Conservation (phyloP, 1,284 basidiomycete species). For the Cutaneotrichosporon cavernicola region DNA sequence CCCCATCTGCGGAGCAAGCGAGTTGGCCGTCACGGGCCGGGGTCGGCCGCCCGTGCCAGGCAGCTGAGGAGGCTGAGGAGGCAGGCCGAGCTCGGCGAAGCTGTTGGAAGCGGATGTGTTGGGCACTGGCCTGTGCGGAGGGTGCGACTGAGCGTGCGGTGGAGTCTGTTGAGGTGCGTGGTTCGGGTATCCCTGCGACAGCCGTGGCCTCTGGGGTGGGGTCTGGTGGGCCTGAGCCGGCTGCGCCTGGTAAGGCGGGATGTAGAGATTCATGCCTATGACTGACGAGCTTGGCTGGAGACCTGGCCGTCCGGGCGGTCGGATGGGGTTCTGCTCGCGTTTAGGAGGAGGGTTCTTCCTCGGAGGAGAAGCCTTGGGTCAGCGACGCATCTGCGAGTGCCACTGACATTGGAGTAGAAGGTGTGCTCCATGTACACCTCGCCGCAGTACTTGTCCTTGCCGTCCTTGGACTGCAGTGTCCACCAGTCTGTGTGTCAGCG, state of each 20-base stretch:
- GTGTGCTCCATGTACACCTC: conserved; percentile 93
- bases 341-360: conserved; percentile 30
- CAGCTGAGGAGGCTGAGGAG: conserved; percentile 28
- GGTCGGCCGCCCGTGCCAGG: not conserved
- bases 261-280: conserved; percentile 48
- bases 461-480: conserved; percentile 79
- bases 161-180: not conserved
- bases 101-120: conserved; percentile 19
- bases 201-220: not conserved
- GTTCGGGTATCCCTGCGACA: not conserved
- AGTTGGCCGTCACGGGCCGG: conserved; percentile 30
- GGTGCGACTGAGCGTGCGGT: not conserved
- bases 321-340: conserved; percentile 28
- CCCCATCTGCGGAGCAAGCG: conserved; percentile 40
- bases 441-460: conserved; percentile 90
- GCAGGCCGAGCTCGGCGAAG: conserved; percentile 46
- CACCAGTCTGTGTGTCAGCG: conserved; percentile 76
- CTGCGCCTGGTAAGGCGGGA: conserved; percentile 41
- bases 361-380: conserved; percentile 40
- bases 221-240: not conserved
- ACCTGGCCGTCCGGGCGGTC: conserved; percentile 13
- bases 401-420: conserved; percentile 88
- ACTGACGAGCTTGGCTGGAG: conserved; percentile 44
- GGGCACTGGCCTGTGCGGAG: not conserved
- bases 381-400: conserved; percentile 2